Evolutionary conservation across 2,329 filamentous ascomycete genomes (phyloP), one percentile per base, ranked within the genome.

Genomic region (Coniochaeta sp.): DNA sequence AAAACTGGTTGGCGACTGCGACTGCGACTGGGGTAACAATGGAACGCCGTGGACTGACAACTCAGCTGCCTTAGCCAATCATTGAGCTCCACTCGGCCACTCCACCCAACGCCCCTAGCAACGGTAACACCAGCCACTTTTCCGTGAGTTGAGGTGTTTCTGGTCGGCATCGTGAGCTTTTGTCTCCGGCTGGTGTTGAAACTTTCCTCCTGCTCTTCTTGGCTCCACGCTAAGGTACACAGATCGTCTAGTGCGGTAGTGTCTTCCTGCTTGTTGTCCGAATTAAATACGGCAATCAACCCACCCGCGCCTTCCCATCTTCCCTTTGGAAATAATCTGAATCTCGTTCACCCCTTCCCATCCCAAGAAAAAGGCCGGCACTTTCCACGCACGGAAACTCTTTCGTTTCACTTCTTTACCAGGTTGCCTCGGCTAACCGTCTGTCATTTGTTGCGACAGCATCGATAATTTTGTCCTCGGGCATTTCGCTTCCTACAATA

Each of bases 251-350:
- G 34, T 36, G 34, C 4, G 3, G 8, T 36, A 9, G 5, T n/a
- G n/a, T n/a, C n/a, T n/a, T n/a, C 34, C 14, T 8, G 34, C 3
- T 26, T 47, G 19, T 26, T 47, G 42, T 47, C 42, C 42, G 42
- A 47, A 52, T 42, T 40, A 57, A 57, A 57, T 42, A 57, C 55
- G 34, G 38, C 34, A 26, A 30, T 52, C 47, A 22, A 24, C 47
- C 24, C 34, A 26, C 28, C 55, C 36, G n/a, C 54, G n/a, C 54
- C 54, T 56, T 55, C 52, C 52, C 30, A 40, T 56, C 54, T 24
- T 56, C 34, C n/a, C n/a, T 24, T 56, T 52, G 47, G 47, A 52
- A 52, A 52, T 26, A 52, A 52, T 36, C 55, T n/a, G n/a, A n/a
- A n/a, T n/a, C n/a, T n/a, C n/a, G n/a, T n/a, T 57, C 55, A 57